Evolutionary conservation across 2,329 filamentous ascomycete species (phyloP).

Genomic region (Penicillium sp.): DNA sequence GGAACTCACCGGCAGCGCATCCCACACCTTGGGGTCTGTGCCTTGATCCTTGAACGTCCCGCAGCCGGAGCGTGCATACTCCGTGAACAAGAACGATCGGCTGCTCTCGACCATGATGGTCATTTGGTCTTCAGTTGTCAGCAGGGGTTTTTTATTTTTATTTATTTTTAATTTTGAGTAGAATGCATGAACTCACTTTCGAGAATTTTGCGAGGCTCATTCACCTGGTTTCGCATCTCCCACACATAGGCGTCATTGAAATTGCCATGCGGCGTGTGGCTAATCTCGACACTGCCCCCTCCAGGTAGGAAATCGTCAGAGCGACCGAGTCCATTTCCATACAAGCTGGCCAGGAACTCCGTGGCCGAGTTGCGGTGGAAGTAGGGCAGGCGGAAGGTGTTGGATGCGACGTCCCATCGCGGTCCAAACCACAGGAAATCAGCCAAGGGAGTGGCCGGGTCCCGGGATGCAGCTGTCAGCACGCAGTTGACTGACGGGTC

Average conservation of each 20-base stretch:
- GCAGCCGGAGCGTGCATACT: constrained; percentile 27
- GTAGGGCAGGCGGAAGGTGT: constrained; percentile 71
- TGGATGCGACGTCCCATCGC: constrained; percentile 66
- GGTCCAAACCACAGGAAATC: constrained; percentile 74
- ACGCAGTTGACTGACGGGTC: constrained; percentile 68
- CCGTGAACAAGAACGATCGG: constrained; percentile 29
- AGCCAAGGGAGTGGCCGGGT: constrained; percentile 59
- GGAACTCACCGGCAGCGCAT: constrained; percentile 24
- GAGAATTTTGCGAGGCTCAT: constrained; percentile 44
- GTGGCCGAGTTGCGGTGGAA: constrained; percentile 69
- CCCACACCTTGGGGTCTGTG: constrained; percentile 29
- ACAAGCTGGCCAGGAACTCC: constrained; percentile 41
- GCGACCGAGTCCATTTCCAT: constrained; percentile 28
- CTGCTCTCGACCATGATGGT: constrained; percentile 33
- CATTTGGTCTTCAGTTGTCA: constrained; percentile 26
- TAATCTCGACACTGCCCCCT: constrained; percentile 27
- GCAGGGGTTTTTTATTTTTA: background rate
- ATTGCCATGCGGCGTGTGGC: constrained; percentile 31
- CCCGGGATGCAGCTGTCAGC: constrained; percentile 46
- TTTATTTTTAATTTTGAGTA: no score
- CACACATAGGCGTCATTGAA: constrained; percentile 47
- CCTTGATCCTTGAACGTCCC: constrained; percentile 28
- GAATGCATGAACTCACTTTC: constrained; percentile 26
- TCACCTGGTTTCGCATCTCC: constrained; percentile 46
- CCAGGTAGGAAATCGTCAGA: constrained; percentile 30